Evolutionary conservation across 495 filamentous ascomycete species (phyloP).

Genomic region (Aspergillus saccharolyticus): DNA sequence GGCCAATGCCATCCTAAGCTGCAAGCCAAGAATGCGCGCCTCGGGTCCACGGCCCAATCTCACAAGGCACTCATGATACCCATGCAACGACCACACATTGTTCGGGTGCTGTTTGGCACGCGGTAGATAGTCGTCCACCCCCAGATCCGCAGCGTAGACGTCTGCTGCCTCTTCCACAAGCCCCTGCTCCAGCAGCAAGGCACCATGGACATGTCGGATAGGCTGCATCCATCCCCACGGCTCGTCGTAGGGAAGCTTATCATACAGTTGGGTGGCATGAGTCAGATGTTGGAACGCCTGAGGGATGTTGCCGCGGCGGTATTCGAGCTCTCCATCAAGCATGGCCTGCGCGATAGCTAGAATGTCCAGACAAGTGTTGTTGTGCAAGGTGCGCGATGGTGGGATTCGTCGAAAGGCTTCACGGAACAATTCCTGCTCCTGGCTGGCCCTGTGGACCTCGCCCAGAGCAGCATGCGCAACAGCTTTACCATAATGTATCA

Average conservation of each 20-base stretch:
- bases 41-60: constrained; percentile 45
- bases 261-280: constrained; percentile 47
- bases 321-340: constrained; percentile 65
- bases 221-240: constrained; percentile 68
- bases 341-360: constrained; percentile 55
- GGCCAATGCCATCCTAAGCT: constrained; percentile 46
- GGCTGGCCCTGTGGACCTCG: constrained; percentile 41
- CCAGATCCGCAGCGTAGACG: constrained; percentile 56
- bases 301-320: constrained; percentile 52
- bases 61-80: constrained; percentile 55
- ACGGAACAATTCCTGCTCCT: constrained; percentile 41
- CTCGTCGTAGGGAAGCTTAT: constrained; percentile 55
- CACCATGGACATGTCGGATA: constrained; percentile 58
- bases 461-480: constrained; percentile 55
- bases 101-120: constrained; percentile 55
- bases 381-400: constrained; percentile 54
- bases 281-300: constrained; percentile 51
- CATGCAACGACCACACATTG: constrained; percentile 63
- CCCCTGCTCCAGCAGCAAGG: constrained; percentile 56
- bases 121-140: constrained; percentile 48
- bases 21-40: constrained; percentile 43
- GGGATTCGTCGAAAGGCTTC: constrained; percentile 44
- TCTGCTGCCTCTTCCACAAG: constrained; percentile 46
- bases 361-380: constrained; percentile 58
- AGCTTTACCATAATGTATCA: constrained; percentile 60